These are phyloP conservation scores for Comarum palustre DNA, from an alignment of 306 rosid species.

Conservation along the genomic window DNA sequence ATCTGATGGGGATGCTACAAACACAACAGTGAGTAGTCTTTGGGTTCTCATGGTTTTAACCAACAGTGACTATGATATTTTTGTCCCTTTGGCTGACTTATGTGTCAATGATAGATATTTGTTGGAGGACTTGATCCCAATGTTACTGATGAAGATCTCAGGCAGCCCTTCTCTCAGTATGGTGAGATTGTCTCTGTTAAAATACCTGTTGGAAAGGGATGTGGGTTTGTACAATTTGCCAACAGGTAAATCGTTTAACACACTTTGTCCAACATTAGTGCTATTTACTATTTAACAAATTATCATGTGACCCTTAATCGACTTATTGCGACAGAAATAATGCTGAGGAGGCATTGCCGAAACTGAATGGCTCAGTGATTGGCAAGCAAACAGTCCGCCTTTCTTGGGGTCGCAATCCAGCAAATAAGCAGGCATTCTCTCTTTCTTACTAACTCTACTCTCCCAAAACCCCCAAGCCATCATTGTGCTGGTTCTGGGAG, in stretches of 20 bases:
- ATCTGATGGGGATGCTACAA: slow-evolving; percentile 76
- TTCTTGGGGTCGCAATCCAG: slow-evolving; percentile 99
- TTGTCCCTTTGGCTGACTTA: slow-evolving; percentile 26
- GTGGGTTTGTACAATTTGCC: slow-evolving; percentile 96
- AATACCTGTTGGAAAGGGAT: slow-evolving; percentile 95
- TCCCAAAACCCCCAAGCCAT: neutral
- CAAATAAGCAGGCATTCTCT: slow-evolving; percentile 77
- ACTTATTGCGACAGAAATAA: slow-evolving; percentile 55
- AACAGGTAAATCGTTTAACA: slow-evolving; percentile 51
- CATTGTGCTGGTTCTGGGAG: neutral
- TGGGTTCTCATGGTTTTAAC: slow-evolving; percentile 14
- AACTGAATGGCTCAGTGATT: slow-evolving; percentile 71
- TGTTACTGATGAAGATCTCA: slow-evolving; percentile 90
- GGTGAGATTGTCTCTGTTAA: slow-evolving; percentile 94
- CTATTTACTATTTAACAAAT: slow-evolving; percentile 6
- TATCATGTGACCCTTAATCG: slow-evolving; percentile 18
- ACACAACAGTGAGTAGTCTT: slow-evolving; percentile 83
- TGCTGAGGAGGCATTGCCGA: slow-evolving; percentile 93
- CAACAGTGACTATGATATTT: neutral
- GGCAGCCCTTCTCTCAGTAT: slow-evolving; percentile 76
- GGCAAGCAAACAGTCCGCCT: slow-evolving; percentile 96
- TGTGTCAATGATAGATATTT: slow-evolving; percentile 60
- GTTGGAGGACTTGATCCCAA: slow-evolving; percentile 98
- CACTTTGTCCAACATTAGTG: slow-evolving; percentile 9
- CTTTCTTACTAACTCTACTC: slow-evolving; percentile 9